Evolutionary conservation across 2,329 filamentous ascomycete species (phyloP).

Genomic region (Nigrospora sphaerica): DNA sequence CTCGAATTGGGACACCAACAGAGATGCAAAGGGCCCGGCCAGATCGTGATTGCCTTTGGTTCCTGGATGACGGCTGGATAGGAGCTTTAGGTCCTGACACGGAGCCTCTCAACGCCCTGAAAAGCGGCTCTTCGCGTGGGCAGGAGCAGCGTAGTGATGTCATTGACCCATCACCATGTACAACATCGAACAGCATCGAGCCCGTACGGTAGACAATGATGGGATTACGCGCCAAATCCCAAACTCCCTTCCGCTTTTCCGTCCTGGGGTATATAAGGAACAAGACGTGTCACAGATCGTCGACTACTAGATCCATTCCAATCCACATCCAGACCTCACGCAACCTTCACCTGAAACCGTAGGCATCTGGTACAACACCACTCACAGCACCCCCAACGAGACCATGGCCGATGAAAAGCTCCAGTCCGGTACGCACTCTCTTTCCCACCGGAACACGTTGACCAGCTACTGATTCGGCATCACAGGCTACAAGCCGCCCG

Average conservation of each 20-base stretch:
- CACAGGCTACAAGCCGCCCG: slow-evolving; percentile 13
- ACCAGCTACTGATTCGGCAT: neutral
- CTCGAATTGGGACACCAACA: too few relatives aligned
- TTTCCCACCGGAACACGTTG: neutral
- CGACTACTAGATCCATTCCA: too few relatives aligned
- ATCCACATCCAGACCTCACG: too few relatives aligned
- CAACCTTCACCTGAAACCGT: too few relatives aligned
- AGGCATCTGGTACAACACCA: too few relatives aligned
- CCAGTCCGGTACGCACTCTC: neutral
- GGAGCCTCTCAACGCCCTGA: neutral
- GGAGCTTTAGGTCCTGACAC: neutral
- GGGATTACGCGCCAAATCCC: too few relatives aligned
- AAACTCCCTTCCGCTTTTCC: too few relatives aligned
- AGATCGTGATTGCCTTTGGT: neutral
- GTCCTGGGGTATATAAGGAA: too few relatives aligned
- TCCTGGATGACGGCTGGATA: neutral
- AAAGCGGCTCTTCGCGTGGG: neutral
- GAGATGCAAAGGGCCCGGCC: neutral
- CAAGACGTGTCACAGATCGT: too few relatives aligned
- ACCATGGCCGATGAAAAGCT: neutral
- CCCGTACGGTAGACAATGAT: too few relatives aligned
- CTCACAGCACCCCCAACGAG: neutral
- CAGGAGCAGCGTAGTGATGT: neutral
- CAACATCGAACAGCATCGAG: neutral
- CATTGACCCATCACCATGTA: slow-evolving; percentile 2